Evolutionary conservation across 306 rosid genomes (phyloP).

Genomic region (Cicer chorassanicum): DNA sequence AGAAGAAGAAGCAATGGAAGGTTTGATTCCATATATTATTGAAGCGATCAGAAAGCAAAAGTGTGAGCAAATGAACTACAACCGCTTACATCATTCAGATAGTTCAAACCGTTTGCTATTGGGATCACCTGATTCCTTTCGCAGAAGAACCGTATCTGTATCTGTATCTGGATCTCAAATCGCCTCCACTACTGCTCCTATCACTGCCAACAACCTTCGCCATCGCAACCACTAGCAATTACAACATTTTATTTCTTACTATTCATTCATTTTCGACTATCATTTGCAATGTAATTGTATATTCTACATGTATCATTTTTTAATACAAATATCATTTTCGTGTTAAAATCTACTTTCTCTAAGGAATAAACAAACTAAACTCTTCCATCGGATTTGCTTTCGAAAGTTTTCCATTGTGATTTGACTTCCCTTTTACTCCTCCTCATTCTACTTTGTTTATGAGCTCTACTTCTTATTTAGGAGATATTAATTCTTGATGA

Average conservation of each 20-base stretch:
- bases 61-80: neutral
- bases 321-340: neutral
- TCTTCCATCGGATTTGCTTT: no score
- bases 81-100: neutral
- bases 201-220: slow-evolving; percentile 7
- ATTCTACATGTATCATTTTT: neutral
- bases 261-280: neutral
- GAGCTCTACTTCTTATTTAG: neutral
- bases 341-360: neutral
- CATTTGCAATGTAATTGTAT: neutral
- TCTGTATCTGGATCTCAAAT: neutral
- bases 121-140: neutral
- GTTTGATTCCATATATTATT: slow-evolving; percentile 31
- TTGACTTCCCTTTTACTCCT: no score
- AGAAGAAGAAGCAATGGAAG: slow-evolving; percentile 6
- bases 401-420: no score
- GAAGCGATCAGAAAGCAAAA: slow-evolving; percentile 23
- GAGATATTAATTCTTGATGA: no score
- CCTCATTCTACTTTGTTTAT: neutral
- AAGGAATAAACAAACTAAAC: no score
- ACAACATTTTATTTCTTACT: neutral
- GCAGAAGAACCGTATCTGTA: neutral
- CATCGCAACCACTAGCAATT: neutral
- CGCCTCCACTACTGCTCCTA: neutral
- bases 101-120: slow-evolving; percentile 10